Base-by-base conservation (phyloP, 2,329 filamentous ascomycete genomes). In the Trichoderma gracile region DNA sequence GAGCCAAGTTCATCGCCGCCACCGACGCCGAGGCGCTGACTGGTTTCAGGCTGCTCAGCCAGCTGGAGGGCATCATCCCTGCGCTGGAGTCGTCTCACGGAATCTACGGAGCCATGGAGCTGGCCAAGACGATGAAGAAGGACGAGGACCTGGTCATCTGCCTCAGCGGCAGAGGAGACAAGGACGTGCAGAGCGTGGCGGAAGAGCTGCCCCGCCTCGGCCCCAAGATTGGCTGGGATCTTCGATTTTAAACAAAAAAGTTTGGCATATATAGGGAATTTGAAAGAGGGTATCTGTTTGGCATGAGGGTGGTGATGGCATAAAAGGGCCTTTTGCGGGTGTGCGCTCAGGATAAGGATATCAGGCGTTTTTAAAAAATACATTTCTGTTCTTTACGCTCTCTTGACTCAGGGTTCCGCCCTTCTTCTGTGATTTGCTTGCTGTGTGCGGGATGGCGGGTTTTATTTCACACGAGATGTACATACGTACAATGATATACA, bases 161-260 rank as follows among this genome's bases (percentile, higher is more conserved):
- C 79, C 77, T 99, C 43, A 96, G 91, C 74, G 95, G 95, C 9
- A 84, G 95, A 71, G 95, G 95, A 68, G 95, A 99, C 79, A 99
- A 99, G 86, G 95, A 99, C 74, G 95, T 99, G 65, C 93, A 99
- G 85, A 96, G 92, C 73, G 94, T 99, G 58, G 95, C 95, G 0
- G 95, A 99, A 74, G 92, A 96, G 79, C 79, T 99, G 74, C 94
- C 94, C 19, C 90, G 84, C 70, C 78, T 99, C 67, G 94, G 95
- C 0, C 95, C 95, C 8, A 83, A 90, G 81, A 98, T 99, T 77
- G 92, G 85, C 65, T 89, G 86, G 86, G 86, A 89, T 70, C 74
- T 89, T 71, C 81, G 86, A 40, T 89, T 89, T 71, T 87, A 81
- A 49, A 43, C 27, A 27, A 45, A 45, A 45, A 45, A 38, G 5